phyloP scores from a whole-genome alignment of 768 basidiomycete species.

The Nidula microcarpa region DNA sequence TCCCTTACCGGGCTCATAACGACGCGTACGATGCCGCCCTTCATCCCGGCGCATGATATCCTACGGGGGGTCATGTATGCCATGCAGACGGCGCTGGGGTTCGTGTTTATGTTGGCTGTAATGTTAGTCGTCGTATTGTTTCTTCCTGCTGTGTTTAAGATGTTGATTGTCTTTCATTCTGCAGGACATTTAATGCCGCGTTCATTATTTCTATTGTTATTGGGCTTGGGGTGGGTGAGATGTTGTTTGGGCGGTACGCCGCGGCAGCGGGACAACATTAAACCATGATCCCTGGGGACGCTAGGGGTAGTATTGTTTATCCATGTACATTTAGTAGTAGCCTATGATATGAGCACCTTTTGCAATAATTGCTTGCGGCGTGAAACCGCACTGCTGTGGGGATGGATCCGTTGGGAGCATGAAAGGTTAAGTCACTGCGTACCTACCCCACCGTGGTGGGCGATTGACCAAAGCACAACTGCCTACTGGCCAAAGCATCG shows the following conservation, averaged over 20 bases:
- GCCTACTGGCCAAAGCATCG: too few species aligned
- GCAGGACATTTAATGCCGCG: constrained; percentile 62
- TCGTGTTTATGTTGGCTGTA: constrained; percentile 71
- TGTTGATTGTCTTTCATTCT: background rate
- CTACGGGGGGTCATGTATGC: constrained; percentile 58
- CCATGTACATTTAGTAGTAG: too few species aligned
- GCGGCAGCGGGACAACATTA: too few species aligned
- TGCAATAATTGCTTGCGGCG: too few species aligned
- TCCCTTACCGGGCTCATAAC: constrained; percentile 2
- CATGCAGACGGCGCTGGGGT: constrained; percentile 49
- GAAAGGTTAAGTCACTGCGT: too few species aligned
- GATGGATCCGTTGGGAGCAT: too few species aligned
- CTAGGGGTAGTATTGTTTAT: too few species aligned
- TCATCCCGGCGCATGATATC: constrained; percentile 59
- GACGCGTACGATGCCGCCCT: constrained; percentile 44
- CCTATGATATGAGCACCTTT: too few species aligned
- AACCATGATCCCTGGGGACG: too few species aligned
- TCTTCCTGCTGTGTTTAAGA: background rate
- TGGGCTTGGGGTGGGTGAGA: constrained; percentile 67
- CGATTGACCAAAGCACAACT: too few species aligned
- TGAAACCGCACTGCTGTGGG: too few species aligned
- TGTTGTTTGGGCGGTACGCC: constrained; percentile 50
- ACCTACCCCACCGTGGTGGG: too few species aligned
- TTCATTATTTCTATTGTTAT: constrained; percentile 58
- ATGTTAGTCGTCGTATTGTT: constrained; percentile 46